Conservation (phyloP, 148 eudicot species). For the Camellia granthamiana region DNA sequence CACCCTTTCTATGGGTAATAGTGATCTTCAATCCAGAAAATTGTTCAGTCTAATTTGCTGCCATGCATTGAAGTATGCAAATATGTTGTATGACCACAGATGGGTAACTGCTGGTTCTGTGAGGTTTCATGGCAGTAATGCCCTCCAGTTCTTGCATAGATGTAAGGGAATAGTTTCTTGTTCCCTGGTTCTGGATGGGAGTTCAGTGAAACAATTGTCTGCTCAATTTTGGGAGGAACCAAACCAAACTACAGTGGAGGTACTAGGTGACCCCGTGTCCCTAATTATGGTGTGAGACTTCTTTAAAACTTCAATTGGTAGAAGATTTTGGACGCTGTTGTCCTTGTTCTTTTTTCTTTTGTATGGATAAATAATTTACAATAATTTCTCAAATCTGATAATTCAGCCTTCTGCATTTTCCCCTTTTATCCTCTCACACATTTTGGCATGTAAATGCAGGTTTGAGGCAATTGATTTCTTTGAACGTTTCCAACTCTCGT, state of each 20-base stretch:
- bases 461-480: conserved; percentile 57
- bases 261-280: background rate
- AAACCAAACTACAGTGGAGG: background rate
- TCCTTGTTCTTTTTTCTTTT: background rate
- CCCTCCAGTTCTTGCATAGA: background rate
- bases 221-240: background rate
- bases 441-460: conserved; percentile 36
- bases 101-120: background rate
- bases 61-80: background rate
- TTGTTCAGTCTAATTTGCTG: background rate
- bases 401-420: background rate
- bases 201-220: background rate
- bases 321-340: background rate
- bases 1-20: background rate
- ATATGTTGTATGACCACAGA: background rate
- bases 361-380: background rate
- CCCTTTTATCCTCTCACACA: background rate
- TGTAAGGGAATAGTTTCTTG: background rate
- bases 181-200: background rate
- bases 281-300: background rate
- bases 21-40: background rate
- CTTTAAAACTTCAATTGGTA: background rate
- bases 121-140: background rate
- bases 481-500: conserved; percentile 81
- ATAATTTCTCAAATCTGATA: background rate